Base-by-base conservation (phyloP, 768 basidiomycete genomes). In the Tricholoma sp. region DNA sequence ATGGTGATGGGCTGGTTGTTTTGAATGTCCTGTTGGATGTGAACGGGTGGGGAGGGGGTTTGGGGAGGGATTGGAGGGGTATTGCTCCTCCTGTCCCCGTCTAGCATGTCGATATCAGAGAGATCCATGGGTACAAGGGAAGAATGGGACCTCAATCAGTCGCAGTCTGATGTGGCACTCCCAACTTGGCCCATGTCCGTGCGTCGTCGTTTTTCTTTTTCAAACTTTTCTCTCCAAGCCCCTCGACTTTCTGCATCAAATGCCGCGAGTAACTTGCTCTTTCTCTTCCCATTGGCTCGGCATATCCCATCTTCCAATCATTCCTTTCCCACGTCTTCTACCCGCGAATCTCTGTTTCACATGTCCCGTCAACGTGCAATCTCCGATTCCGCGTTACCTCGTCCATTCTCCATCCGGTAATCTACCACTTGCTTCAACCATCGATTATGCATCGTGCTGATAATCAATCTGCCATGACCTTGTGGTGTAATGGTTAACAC, bases 281-380 rank as follows among this genome's bases (percentile, higher is more conserved):
- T 12, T n/a, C 50, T 57, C 0, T 54, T 65, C 63, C 62, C 45
- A 74, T 74, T 74, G 73, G 73, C 59, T 63, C 73, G 72, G 73
- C 71, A 48, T 60, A 70, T 69, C 58, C 73, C 73, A 72, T 72
- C 71, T 71, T 72, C 72, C 68, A 65, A n/a, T 48, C 33, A 10
- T 6, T 31, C 17, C 24, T 4, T 55, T 60, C 59, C 57, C 60
- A 58, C 60, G 55, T 45, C 2, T 4, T 4, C 24, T 24, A 24
- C 24, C 24, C 24, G 24, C 24, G n/a, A n/a, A n/a, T n/a, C n/a
- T n/a, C n/a, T n/a, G n/a, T n/a, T n/a, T n/a, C n/a, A n/a, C n/a
- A n/a, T n/a, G n/a, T n/a, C n/a, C n/a, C n/a, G n/a, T n/a, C n/a
- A n/a, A n/a, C n/a, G n/a, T n/a, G n/a, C n/a, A n/a, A n/a, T n/a